Base-by-base conservation (phyloP, 1,139 yeast species). In the Geotrichum citri-aurantii region DNA sequence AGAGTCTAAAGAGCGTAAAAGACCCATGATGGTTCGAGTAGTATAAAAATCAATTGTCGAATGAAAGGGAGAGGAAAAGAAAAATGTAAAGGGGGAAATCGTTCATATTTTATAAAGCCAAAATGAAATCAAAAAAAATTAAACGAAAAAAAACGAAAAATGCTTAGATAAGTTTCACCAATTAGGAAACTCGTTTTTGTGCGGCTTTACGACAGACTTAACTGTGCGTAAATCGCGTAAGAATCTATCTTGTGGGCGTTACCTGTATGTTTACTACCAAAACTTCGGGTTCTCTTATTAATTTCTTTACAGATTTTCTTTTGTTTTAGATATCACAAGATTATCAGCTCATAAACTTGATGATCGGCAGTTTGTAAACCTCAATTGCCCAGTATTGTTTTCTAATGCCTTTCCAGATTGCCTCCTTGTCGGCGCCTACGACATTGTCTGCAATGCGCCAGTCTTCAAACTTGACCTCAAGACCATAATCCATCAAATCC, bases 401-500 rank as follows among this genome's bases (percentile, higher is more conserved):
- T 63, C 85, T 81, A 62, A 88, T 81, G 48, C 82, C 88, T 50
- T 81, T 81, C 95, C 95, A 88, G 4, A 82, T 85, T 55, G 81
- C 75, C n/a, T 61, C 12, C 59, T 60, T 14, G 21, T n/a, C 46
- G 21, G n/a, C 37, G 11, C 42, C 42, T 14, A 40, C 52, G 8
- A 48, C 56, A 14, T 37, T 52, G 24, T 21, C 42, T n/a, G 42
- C 64, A 52, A 69, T 67, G 44, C 68, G 68, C 58, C 67, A 59
- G 49, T 57, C 78, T 19, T 71, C 76, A 71, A 78, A 90, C 12
- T 75, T 70, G 60, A 88, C 83, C 48, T 76, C 67, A 67, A 92
- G 75, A 2, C 98, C 98, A 69, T 87, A 91, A 66, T 87, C 88
- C 55, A 77, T 77, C 65, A 92, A 77, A 70, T 92, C 98, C 59